Evolutionary conservation across 2,329 filamentous ascomycete genomes (phyloP), one percentile per base, ranked within the genome.

Genomic region (Lasiodiplodia hormozganensis): DNA sequence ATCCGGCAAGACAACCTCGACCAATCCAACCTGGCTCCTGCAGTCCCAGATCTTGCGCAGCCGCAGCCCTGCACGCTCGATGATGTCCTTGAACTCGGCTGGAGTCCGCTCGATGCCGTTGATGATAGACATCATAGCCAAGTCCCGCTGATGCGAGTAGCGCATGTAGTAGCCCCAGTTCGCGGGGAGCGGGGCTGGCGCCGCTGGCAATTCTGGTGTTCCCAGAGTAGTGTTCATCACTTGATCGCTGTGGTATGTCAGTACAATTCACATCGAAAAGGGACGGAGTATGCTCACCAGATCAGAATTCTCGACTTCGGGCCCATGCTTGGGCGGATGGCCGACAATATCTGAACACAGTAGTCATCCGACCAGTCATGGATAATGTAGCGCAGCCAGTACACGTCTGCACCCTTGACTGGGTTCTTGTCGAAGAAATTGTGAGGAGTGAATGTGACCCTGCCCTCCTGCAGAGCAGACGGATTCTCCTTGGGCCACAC

Each of bases 371-470:
- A 84, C 79, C 87, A 88, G 77, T 90, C 88, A 74, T 90, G 87
- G 8, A 90, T 76, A 70, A 90, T 88, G 82, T 84, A 85, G 58
- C 86, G 85, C 76, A 89, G 84, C 72, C 86, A 82, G 76, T 88
- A 89, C 3, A 87, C 83, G 72, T 88, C 87, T 83, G 86, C 88
- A 25, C 65, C 66, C 58, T 83, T 78, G 16, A 86, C 80, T 0
- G 84, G 82, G 75, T 90, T 88, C 62, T 84, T 82, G 6, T 80
- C 80, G 74, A 89, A 88, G 74, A 90, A 88, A 72, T 89, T 85
- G 73, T 90, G 87, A 3, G 79, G 79, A 70, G 82, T 79, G 69
- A 82, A 82, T 6, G 71, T 73, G 36, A 80, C 74, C 47, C 77
- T 76, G n/a, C 71, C 71, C 28, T 60, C 3, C 21, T 38, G 28